Evolutionary conservation across 106 monocot species (phyloP), one percentile per base, ranked within the genome.

Genomic region (Acanthochlamys bracteata): DNA sequence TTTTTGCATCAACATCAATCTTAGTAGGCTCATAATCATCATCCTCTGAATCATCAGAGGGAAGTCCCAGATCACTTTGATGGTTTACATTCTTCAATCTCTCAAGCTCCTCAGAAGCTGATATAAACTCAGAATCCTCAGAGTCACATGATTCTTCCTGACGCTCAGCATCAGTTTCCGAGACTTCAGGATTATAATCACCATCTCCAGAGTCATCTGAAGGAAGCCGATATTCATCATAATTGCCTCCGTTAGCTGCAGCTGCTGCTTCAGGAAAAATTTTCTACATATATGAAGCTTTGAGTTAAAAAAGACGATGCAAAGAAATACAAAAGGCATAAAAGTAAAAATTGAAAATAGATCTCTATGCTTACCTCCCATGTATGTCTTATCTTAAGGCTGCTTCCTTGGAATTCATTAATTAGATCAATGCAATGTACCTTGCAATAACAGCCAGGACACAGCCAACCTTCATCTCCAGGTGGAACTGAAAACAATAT

Each of bases 41-140:
- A 62, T 98, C 98, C 57, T 89, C 92, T 51, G 98, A 98, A 71
- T 91, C 96, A 80, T 98, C 96, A 23, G 91, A 88, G 61, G 83
- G 76, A 27, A 85, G 71, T 43, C 82, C 85, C 40, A 81, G 19
- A 67, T 57, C 42, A 52, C 74, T 66, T 49, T 57, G 14, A 66
- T 69, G 53, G 24, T 41, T 63, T 20, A 72, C 65, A 33, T 53
- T 39, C 22, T 65, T 65, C 57, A 66, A 46, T 40, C 63, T 19
- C 24, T 47, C 72, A 24, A 72, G 60, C 60, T 82, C 82, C 56
- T 84, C 84, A 63, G 90, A 87, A 25, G 69, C 58, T 7, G 68
- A 51, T 24, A 70, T 68, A 57, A 74, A 91, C 66, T 78, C 68
- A 42, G 87, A 86, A 24, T 74, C 88, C 24, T 84, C 76, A 75